Evolutionary conservation across 495 filamentous ascomycete genomes (phyloP).

Genomic region (Penicillium steckii): DNA sequence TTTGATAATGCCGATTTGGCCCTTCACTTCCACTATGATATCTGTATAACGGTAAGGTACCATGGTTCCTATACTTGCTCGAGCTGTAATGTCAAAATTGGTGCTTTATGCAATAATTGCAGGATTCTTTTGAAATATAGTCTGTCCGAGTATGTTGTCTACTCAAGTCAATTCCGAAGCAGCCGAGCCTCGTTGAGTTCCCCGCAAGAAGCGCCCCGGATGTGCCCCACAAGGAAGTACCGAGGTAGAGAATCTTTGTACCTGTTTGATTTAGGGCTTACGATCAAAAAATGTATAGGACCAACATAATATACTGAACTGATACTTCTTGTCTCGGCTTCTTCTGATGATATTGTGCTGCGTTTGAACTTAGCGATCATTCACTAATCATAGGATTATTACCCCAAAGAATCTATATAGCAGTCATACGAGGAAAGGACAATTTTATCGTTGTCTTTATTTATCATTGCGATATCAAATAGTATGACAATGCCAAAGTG

Average conservation of each 20-base stretch:
- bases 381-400: too few species aligned
- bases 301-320: too few species aligned
- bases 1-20: constrained; percentile 21
- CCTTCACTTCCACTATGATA: constrained; percentile 13
- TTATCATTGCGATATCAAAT: neutral
- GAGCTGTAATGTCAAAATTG: neutral
- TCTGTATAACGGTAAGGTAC: constrained; percentile 11
- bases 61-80: neutral
- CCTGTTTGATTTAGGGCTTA: neutral
- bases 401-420: too few species aligned
- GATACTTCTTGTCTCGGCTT: too few species aligned
- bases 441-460: neutral
- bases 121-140: neutral
- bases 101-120: too few species aligned
- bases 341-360: too few species aligned
- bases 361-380: too few species aligned
- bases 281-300: neutral
- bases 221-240: neutral
- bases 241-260: neutral
- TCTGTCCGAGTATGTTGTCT: neutral
- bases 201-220: neutral
- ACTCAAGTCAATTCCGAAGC: neutral
- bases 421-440: neutral
- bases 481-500: neutral
- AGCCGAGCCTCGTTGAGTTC: too few species aligned